A percentile compares a stretch with the other conserved stretches of the same genome.
These are phyloP conservation scores for Chloromonas sp. DNA, from an alignment of 163 green algal genomes.

Conservation along the genomic window DNA sequence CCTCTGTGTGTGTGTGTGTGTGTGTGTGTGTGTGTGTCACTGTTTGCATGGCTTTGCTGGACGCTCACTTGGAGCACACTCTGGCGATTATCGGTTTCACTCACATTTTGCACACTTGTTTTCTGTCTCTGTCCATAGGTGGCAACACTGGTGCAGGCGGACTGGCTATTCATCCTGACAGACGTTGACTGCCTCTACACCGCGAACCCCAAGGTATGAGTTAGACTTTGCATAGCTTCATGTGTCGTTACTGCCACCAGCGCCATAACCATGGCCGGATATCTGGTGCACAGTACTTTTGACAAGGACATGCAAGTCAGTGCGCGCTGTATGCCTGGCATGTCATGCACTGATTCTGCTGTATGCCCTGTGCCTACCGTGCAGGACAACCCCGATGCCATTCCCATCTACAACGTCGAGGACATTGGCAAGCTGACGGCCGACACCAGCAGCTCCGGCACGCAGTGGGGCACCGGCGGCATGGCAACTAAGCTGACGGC, in stretches of 20 bases:
- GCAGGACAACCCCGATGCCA: constrained; percentile 41
- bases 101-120: too few relatives aligned
- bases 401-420: constrained; percentile 62
- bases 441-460: constrained; percentile 60
- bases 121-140: constrained; percentile 46
- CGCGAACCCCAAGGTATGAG: constrained; percentile 30
- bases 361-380: neutral
- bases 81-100: too few relatives aligned
- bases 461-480: constrained; percentile 79
- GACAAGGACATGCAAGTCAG: too few relatives aligned
- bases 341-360: neutral
- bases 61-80: too few relatives aligned
- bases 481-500: constrained; percentile 94
- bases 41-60: too few relatives aligned
- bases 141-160: constrained; percentile 76
- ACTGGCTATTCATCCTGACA: constrained; percentile 91
- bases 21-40: too few relatives aligned
- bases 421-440: constrained; percentile 66
- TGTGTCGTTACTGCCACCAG: neutral
- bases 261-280: too few relatives aligned
- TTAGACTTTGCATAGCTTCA: neutral
- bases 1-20: too few relatives aligned
- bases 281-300: too few relatives aligned
- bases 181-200: constrained; percentile 93
- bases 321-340: neutral